Conservation (phyloP, 2,329 filamentous ascomycete genomes). For the Colletotrichum sp. region DNA sequence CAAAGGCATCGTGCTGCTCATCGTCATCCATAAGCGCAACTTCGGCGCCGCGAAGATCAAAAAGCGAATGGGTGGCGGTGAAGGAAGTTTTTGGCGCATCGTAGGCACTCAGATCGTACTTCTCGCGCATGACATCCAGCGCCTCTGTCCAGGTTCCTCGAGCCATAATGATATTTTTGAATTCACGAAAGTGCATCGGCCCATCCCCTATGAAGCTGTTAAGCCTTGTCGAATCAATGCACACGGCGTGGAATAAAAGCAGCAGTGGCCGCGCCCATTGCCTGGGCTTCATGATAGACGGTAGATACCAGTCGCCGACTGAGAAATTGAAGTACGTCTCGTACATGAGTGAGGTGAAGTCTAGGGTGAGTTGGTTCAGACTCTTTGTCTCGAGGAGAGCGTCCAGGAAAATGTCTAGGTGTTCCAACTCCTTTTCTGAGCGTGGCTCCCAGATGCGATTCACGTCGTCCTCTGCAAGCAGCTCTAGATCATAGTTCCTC, state of each 20-base stretch:
- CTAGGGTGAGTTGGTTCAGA: fast-evolving
- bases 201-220: fast-evolving
- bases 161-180: fast-evolving
- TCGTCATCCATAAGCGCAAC: too few relatives aligned
- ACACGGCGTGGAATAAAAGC: too few relatives aligned
- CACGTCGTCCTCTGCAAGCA: background rate
- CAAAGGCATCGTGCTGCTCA: too few relatives aligned
- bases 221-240: background rate
- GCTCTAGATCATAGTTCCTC: fast-evolving
- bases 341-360: background rate
- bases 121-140: fast-evolving
- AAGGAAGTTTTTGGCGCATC: background rate
- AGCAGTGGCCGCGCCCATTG: background rate
- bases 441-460: background rate
- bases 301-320: background rate
- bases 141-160: background rate
- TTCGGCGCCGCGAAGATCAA: fast-evolving
- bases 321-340: background rate
- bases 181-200: fast-evolving
- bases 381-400: background rate
- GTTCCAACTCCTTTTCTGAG: background rate
- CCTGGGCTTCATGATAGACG: background rate
- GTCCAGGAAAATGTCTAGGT: background rate
- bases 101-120: background rate
- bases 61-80: fast-evolving